Evolutionary conservation across 2,329 filamentous ascomycete genomes (phyloP).

Genomic region (Trichoderma polysporum): DNA sequence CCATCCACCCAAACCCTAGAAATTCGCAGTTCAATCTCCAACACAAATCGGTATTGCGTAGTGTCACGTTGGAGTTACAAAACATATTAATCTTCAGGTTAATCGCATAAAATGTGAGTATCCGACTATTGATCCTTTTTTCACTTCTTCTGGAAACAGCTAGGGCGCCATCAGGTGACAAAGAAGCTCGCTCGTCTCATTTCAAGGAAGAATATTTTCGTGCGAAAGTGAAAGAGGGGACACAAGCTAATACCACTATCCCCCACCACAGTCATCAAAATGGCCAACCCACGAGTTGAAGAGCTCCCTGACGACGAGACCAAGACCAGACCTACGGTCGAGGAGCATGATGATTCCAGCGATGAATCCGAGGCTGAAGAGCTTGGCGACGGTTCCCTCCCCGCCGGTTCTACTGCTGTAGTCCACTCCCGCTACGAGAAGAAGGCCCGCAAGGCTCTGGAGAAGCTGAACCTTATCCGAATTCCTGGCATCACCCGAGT

Average conservation of each 20-base stretch:
- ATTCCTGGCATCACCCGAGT: constrained; percentile 97
- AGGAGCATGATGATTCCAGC: constrained; percentile 71
- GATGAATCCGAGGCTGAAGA: constrained; percentile 80
- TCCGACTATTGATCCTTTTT: not conserved
- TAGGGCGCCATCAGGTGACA: not conserved
- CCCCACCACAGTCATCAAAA: constrained; percentile 54
- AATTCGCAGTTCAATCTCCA: constrained; percentile 41
- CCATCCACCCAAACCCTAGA: constrained; percentile 47
- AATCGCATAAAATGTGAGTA: constrained; percentile 37
- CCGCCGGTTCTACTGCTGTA: constrained; percentile 82
- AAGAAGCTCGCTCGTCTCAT: not conserved
- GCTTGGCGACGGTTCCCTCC: constrained; percentile 72
- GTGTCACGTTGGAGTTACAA: constrained; percentile 33
- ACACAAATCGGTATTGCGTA: constrained; percentile 40
- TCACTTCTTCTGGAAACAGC: not conserved
- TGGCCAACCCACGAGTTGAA: constrained; percentile 98
- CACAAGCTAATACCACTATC: constrained; percentile 31
- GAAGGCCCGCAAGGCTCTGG: constrained; percentile 99
- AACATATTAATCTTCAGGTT: constrained; percentile 36
- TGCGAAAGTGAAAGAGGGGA: constrained; percentile 26
- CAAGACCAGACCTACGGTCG: constrained; percentile 70
- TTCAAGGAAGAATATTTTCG: constrained; percentile 20
- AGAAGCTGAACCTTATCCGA: constrained; percentile 95
- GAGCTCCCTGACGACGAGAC: constrained; percentile 91
- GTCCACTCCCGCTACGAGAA: constrained; percentile 99